Evolutionary conservation across 805 yeast genomes (phyloP).

Genomic region (Candida sakaeoensis): DNA sequence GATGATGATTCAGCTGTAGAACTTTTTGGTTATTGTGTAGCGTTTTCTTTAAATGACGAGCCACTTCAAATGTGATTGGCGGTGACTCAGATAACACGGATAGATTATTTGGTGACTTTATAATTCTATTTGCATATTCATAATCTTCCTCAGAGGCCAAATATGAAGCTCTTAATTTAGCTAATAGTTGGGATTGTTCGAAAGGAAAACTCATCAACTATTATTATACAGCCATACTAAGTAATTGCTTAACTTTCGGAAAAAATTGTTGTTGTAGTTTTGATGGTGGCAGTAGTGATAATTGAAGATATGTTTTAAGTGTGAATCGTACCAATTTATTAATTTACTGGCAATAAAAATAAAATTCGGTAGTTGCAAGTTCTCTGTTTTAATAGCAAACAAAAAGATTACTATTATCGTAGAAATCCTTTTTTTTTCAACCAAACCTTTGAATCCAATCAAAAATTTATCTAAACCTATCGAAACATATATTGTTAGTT

Average conservation of each 20-base stretch:
- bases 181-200: conserved; percentile 26
- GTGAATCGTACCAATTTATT: not conserved
- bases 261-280: not conserved
- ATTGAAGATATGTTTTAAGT: not conserved
- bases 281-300: not conserved
- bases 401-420: too few species aligned
- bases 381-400: not conserved
- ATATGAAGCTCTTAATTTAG: conserved; percentile 26
- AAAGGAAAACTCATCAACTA: conserved; percentile 35
- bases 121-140: conserved; percentile 18
- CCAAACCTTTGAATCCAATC: too few species aligned
- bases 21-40: conserved; percentile 4
- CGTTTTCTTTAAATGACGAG: conserved; percentile 19
- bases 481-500: not conserved
- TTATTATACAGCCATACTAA: conserved; percentile 2
- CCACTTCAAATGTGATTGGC: conserved; percentile 27
- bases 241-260: too few species aligned
- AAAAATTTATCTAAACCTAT: too few species aligned
- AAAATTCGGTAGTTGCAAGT: not conserved
- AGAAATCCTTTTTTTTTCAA: too few species aligned
- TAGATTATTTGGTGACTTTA: conserved; percentile 14
- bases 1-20: not conserved
- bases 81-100: conserved; percentile 22
- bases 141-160: conserved; percentile 21
- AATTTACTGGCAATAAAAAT: too few species aligned